Evolutionary conservation across 1,284 basidiomycete species (phyloP).

Genomic region (Cerrena zonata): DNA sequence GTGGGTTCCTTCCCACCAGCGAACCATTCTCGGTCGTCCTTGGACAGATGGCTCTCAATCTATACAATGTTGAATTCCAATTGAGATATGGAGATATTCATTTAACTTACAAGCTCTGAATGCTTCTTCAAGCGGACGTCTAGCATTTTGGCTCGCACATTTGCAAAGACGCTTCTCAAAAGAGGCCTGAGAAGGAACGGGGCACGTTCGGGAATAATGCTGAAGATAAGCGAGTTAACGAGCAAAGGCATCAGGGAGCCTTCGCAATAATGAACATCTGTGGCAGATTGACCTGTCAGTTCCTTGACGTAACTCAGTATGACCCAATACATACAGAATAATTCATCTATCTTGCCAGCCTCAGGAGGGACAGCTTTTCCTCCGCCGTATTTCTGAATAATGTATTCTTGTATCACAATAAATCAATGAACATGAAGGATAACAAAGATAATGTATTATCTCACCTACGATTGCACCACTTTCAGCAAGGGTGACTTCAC

Average conservation of each 20-base stretch:
- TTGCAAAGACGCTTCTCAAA: slow-evolving; percentile 18
- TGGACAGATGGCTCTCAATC: slow-evolving; percentile 24
- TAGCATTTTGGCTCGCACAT: background rate
- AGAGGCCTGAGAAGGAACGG: slow-evolving; percentile 32
- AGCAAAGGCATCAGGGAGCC: slow-evolving; percentile 36
- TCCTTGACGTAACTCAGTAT: background rate
- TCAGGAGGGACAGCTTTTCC: slow-evolving; percentile 32
- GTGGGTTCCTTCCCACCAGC: slow-evolving; percentile 36
- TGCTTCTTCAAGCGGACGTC: slow-evolving; percentile 1
- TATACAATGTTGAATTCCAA: slow-evolving; percentile 6
- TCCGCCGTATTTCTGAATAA: slow-evolving; percentile 37
- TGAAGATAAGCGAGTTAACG: slow-evolving; percentile 28
- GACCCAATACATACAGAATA: slow-evolving; percentile 31
- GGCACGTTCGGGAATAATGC: slow-evolving; percentile 22
- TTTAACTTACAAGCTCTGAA: background rate
- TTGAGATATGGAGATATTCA: background rate
- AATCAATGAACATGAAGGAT: background rate
- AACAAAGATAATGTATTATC: slow-evolving; percentile 6
- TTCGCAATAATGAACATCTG: slow-evolving; percentile 36
- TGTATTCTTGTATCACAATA: slow-evolving; percentile 34
- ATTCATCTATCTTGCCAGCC: slow-evolving; percentile 34
- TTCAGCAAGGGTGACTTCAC: slow-evolving; percentile 29
- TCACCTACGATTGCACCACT: slow-evolving; percentile 32
- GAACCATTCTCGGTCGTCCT: slow-evolving; percentile 27
- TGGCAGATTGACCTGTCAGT: background rate